These are phyloP conservation scores for Russula griseocarnosa DNA, from an alignment of 768 basidiomycete species.

Conservation along the genomic window DNA sequence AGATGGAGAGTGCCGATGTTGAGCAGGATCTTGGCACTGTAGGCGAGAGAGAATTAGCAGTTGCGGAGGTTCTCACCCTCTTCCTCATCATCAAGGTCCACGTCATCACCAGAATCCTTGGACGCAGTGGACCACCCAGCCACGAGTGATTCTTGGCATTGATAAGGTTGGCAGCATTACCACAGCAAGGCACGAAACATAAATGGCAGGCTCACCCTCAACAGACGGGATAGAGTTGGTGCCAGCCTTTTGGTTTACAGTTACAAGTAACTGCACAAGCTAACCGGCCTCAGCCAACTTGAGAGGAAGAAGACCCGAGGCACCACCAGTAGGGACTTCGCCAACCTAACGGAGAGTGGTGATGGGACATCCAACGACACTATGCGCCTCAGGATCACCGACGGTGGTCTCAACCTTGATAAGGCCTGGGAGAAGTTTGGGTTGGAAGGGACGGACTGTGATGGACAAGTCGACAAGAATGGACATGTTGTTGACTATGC, in stretches of 20 bases:
- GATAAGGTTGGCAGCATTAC: constrained; percentile 78
- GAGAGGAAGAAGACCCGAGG: constrained; percentile 84
- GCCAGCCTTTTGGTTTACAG: constrained; percentile 83
- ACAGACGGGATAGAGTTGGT: constrained; percentile 51
- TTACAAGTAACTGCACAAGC: constrained; percentile 60
- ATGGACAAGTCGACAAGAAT: constrained; percentile 94
- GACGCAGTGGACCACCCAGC: constrained; percentile 87
- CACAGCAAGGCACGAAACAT: constrained; percentile 77
- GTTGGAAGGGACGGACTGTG: constrained; percentile 95
- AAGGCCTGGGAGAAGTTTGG: constrained; percentile 90
- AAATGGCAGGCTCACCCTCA: constrained; percentile 57
- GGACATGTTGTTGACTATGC: constrained; percentile 97
- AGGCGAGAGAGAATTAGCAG: constrained; percentile 97
- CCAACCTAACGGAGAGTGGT: constrained; percentile 93
- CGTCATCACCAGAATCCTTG: constrained; percentile 64
- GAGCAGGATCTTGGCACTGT: constrained; percentile 97
- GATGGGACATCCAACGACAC: constrained; percentile 87
- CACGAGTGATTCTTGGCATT: constrained; percentile 80
- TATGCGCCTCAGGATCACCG: constrained; percentile 97
- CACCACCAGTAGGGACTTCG: constrained; percentile 85
- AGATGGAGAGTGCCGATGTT: constrained; percentile 96
- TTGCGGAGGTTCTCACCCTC: constrained; percentile 98
- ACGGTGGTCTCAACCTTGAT: constrained; percentile 94
- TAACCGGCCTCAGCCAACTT: constrained; percentile 69
- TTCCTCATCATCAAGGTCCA: constrained; percentile 82